Evolutionary conservation across 2,329 filamentous ascomycete genomes (phyloP), one percentile per base, ranked within the genome.

Genomic region (Calonectria fujianensis): DNA sequence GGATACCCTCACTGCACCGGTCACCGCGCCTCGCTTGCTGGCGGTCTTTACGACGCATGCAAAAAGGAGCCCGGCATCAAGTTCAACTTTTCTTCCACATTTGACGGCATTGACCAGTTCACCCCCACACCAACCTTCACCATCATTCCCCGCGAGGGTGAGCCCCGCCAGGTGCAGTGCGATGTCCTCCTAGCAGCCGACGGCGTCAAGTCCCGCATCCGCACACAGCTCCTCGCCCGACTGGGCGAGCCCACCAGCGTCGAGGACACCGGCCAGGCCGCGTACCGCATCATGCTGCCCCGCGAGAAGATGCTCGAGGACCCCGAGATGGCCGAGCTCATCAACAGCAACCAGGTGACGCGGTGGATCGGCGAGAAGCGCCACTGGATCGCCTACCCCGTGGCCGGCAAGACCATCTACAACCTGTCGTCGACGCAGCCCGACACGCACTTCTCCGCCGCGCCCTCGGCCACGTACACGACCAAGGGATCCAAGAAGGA

Each of bases 1-100:
- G 91, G 91, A 45, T 95, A 94, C 82, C 92, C 94, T 0, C 94
- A 96, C 85, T 95, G 94, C 90, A 94, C 95, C 6, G 94, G 94
- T 10, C 95, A 97, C 82, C 91, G 95, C 27, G 89, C 93, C 0
- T 94, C 93, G 11, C 89, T 96, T 5, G 94, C 94, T 8, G 90
- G 90, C 45, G 90, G 90, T 8, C 85, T 96, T 39, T 96, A 92
- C 84, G 88, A 93, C 63, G 94, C 90, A n/a, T 96, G 94, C 85
- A 87, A 91, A 80, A 86, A 87, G 61, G 89, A 94, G 80, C 83
- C 89, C 24, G 87, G 87, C 45, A 92, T 96, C 82, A 91, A 84
- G 9, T 96, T 96, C 85, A 89, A 93, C 83, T 94, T 96, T 81
- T 88, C 90, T 37, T 90, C 88, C 13, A 85, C 87, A 5, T 87